These are phyloP conservation scores for Trichoderma gamsii DNA, from an alignment of 495 filamentous ascomycete genomes.

Conservation along the genomic window DNA sequence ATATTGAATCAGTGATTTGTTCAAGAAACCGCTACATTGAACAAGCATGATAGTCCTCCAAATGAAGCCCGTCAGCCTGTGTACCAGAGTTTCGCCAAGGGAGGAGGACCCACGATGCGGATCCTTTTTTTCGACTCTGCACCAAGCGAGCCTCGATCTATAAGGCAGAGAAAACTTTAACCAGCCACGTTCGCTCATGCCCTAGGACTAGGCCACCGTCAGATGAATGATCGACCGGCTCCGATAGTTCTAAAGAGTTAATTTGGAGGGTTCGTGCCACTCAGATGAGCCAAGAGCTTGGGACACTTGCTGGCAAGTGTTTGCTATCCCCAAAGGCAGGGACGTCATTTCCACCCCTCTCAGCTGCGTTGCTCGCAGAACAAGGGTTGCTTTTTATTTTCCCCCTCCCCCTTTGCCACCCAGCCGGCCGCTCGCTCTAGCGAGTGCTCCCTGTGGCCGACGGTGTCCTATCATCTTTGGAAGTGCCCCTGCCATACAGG, in stretches of 20 bases:
- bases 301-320: not conserved
- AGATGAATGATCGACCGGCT: slow-evolving; percentile 5
- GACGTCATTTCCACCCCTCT: not conserved
- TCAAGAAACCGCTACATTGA: too few relatives aligned
- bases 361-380: not conserved
- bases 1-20: not conserved
- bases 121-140: too few relatives aligned
- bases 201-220: not conserved
- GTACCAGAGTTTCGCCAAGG: too few relatives aligned
- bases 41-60: too few relatives aligned
- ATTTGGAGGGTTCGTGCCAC: not conserved
- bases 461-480: too few relatives aligned
- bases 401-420: too few relatives aligned
- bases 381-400: not conserved
- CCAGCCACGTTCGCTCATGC: not conserved
- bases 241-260: not conserved
- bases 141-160: not conserved
- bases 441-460: not conserved
- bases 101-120: too few relatives aligned
- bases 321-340: not conserved
- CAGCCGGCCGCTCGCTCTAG: not conserved
- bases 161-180: not conserved
- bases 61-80: too few relatives aligned
- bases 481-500: too few relatives aligned
- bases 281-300: not conserved